Percentiles rank a stretch among this genome's conserved stretches.
These are phyloP conservation scores for Cystoisospora suis DNA, from an alignment of 169 alveolate species.

Conservation along the genomic window DNA sequence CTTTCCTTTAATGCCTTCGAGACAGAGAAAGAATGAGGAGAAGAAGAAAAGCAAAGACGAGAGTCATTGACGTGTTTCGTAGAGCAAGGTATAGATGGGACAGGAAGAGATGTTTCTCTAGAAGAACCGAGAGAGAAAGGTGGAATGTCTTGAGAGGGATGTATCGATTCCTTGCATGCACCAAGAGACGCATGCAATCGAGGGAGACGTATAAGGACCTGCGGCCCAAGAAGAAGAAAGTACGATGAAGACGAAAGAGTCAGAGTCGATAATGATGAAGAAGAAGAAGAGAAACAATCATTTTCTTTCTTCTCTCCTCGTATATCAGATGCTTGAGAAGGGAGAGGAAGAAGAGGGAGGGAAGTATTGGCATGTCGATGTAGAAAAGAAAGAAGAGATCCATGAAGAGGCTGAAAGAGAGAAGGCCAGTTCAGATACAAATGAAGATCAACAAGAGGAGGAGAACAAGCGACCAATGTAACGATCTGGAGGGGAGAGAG, in stretches of 20 bases:
- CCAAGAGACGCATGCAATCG: background rate
- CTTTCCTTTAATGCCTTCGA: too few species aligned
- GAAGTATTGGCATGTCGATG: background rate
- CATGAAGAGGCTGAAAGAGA: background rate
- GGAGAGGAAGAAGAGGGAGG: background rate
- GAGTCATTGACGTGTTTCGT: too few species aligned
- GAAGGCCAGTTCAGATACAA: background rate
- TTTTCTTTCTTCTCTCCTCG: background rate
- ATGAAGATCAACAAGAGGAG: background rate
- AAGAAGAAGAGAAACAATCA: background rate
- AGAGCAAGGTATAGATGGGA: too few species aligned
- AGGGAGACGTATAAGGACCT: background rate
- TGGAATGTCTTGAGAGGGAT: background rate
- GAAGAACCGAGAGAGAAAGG: background rate
- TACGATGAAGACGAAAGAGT: background rate
- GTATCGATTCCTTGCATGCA: background rate
- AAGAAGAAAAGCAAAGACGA: background rate
- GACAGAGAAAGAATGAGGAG: too few species aligned
- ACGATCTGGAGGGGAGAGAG: constrained; percentile 33
- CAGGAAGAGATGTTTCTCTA: too few species aligned
- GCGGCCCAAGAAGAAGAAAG: constrained; percentile 3
- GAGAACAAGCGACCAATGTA: background rate
- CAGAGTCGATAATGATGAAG: background rate
- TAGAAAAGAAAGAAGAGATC: background rate
- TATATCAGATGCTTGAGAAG: too few species aligned